A percentile compares a stretch with the other conserved stretches of the same genome.
phyloP scores from a whole-genome alignment of 2,329 filamentous ascomycete species.

The Cadophora malorum region DNA sequence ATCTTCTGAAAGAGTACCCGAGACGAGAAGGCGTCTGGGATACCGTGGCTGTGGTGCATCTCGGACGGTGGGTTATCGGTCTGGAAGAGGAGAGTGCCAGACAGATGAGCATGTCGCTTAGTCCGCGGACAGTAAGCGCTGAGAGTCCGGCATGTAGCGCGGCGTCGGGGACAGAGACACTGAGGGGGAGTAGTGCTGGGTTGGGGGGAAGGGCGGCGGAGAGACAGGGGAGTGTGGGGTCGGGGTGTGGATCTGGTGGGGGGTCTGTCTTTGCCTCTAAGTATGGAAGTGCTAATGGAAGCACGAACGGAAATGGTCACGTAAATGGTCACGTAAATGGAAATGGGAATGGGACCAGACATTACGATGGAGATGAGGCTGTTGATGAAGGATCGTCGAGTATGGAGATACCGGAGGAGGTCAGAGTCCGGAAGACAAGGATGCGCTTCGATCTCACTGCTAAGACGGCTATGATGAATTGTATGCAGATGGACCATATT shows the following conservation, averaged over 20 bases:
- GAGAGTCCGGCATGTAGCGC: slow-evolving; percentile 5
- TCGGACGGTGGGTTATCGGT: slow-evolving; percentile 34
- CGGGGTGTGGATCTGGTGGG: not conserved
- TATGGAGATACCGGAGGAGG: slow-evolving; percentile 30
- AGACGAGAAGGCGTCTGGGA: slow-evolving; percentile 74
- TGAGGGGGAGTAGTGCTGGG: not conserved
- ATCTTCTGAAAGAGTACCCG: slow-evolving; percentile 62
- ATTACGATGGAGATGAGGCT: not conserved
- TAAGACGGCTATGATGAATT: slow-evolving; percentile 30
- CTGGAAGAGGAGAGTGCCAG: slow-evolving; percentile 34
- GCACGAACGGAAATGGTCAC: too few species aligned
- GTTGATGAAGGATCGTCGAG: not conserved
- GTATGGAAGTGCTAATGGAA: not conserved
- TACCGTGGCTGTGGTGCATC: slow-evolving; percentile 25
- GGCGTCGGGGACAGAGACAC: not conserved
- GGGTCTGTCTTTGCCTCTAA: not conserved
- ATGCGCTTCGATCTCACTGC: slow-evolving; percentile 35
- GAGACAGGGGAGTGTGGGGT: slow-evolving; percentile 11
- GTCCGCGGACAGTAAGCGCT: not conserved
- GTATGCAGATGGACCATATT: slow-evolving; percentile 33
- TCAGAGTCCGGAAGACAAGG: slow-evolving; percentile 30
- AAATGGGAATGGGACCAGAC: not conserved
- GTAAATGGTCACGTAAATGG: not conserved
- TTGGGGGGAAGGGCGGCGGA: not conserved
- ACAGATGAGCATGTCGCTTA: slow-evolving; percentile 14